Evolutionary conservation across 2,329 filamentous ascomycete species (phyloP), one percentile per base, ranked within the genome.

Genomic region (Xylariales sp.): DNA sequence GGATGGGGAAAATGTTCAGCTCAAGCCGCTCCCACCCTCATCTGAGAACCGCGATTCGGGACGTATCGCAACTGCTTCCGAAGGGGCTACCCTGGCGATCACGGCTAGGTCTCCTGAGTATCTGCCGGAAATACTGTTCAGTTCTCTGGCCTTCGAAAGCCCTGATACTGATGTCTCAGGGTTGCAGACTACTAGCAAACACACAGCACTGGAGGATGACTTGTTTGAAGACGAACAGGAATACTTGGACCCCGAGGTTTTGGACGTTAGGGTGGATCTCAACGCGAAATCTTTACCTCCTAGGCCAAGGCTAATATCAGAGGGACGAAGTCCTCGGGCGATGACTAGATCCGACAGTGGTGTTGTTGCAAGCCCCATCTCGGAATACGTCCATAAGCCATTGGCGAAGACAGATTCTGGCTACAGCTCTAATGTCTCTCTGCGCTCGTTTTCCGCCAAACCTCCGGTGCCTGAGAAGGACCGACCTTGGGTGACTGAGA

Each of bases 351-450:
- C 64, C 3, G 74, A 78, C 44, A 78, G 74, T 46, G 75, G 72
- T 3, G 65, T 75, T 32, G 59, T 67, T 20, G 68, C 70, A 2
- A 73, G 66, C 40, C 68, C 69, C 4, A 63, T 63, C 1, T 68
- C 66, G 4, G 65, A 69, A 37, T 58, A 50, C 11, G 64, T 67
- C 1, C 61, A 61, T 12, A 71, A 67, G 41, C 58, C 70, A 4
- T 59, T 77, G n/a, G 68, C 71, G 22, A 79, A 79, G 46, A 70
- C 74, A 28, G 78, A 82, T 51, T 81, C 76, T 19, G 77, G 77
- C 12, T 82, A 82, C 51, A 76, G 76, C 51, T 82, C 77, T 6
- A 80, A 73, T 50, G 62, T 75, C 4, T 82, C 78, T 10, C 56
- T 80, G 14, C 68, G 73, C 28, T 80, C 77, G 1, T 66, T 74